Conservation (phyloP, 192 early-diverging fungal species). For the Rhizophagus sp. region DNA sequence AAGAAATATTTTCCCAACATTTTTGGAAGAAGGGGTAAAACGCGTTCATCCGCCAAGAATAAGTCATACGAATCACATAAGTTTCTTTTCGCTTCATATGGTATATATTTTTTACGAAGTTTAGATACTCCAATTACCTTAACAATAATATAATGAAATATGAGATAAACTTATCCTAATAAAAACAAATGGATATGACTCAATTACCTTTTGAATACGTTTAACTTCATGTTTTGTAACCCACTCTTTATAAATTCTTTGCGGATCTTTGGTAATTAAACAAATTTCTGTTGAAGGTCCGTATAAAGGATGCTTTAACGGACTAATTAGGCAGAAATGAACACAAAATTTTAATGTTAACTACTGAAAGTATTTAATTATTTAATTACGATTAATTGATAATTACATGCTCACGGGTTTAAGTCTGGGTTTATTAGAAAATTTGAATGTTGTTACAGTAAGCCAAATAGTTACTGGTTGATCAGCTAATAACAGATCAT, state of each 20-base stretch:
- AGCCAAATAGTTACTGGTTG: not conserved
- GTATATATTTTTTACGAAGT: conserved; percentile 76
- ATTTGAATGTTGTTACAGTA: not conserved
- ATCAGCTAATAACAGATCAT: not conserved
- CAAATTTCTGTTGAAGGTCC: conserved; percentile 73
- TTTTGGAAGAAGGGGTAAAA: conserved; percentile 74
- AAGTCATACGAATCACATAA: conserved; percentile 77
- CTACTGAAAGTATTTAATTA: not conserved
- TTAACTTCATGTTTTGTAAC: conserved; percentile 64
- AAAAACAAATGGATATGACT: not conserved
- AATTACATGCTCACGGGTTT: not conserved
- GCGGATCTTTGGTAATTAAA: conserved; percentile 86
- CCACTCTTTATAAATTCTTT: conserved; percentile 74
- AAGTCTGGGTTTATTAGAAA: not conserved
- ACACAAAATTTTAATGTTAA: not conserved
- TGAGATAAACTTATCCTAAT: not conserved
- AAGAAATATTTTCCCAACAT: conserved; percentile 85
- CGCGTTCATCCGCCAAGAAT: conserved; percentile 86
- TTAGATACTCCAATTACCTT: conserved; percentile 79
- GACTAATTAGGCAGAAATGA: conserved; percentile 40
- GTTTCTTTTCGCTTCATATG: conserved; percentile 78
- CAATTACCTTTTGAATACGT: conserved; percentile 59
- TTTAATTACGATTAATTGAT: not conserved
- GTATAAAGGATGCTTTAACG: conserved; percentile 68
- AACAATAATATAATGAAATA: not conserved